Evolutionary conservation across 192 early-diverging fungal genomes (phyloP).

Genomic region (Podila clonocystis): DNA sequence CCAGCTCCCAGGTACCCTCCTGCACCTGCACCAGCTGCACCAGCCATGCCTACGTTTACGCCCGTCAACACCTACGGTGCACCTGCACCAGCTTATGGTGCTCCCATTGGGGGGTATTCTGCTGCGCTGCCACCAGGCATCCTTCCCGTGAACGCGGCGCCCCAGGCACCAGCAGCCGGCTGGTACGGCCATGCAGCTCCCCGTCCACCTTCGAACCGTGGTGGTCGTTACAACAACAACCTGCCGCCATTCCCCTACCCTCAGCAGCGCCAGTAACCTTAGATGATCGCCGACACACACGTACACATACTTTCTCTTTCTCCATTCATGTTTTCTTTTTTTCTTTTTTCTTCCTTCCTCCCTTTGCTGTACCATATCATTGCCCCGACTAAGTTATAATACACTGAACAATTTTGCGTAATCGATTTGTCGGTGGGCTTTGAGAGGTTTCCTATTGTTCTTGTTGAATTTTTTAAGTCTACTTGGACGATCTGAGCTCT

Average conservation of each 20-base stretch:
- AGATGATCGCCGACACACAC: too few relatives aligned
- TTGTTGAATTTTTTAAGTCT: not conserved
- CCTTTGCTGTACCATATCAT: not conserved
- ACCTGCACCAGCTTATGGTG: slow-evolving; percentile 16
- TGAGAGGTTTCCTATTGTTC: not conserved
- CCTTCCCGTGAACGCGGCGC: slow-evolving; percentile 18
- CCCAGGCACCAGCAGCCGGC: slow-evolving; percentile 12
- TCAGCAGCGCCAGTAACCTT: slow-evolving; percentile 23
- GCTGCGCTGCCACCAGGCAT: slow-evolving; percentile 39
- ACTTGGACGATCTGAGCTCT: slow-evolving; percentile 57
- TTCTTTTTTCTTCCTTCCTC: slow-evolving; percentile 1
- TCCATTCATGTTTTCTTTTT: slow-evolving; percentile 4
- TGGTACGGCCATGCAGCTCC: slow-evolving; percentile 35
- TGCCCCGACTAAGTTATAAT: not conserved
- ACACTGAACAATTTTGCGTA: not conserved
- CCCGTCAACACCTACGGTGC: slow-evolving; percentile 46
- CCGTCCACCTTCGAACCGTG: slow-evolving; percentile 12
- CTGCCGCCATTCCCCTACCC: slow-evolving; percentile 44
- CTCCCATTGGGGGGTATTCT: slow-evolving; percentile 17
- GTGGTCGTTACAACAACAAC: slow-evolving; percentile 34
- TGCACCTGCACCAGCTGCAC: slow-evolving; percentile 13
- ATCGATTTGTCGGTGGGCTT: not conserved
- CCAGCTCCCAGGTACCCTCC: slow-evolving; percentile 13
- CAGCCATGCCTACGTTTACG: slow-evolving; percentile 26
- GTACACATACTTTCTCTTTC: not conserved